Percentiles rank a stretch among this genome's conserved stretches.
phyloP scores from a whole-genome alignment of 2,329 filamentous ascomycete genomes.

The Stachybotrys echinatus region DNA sequence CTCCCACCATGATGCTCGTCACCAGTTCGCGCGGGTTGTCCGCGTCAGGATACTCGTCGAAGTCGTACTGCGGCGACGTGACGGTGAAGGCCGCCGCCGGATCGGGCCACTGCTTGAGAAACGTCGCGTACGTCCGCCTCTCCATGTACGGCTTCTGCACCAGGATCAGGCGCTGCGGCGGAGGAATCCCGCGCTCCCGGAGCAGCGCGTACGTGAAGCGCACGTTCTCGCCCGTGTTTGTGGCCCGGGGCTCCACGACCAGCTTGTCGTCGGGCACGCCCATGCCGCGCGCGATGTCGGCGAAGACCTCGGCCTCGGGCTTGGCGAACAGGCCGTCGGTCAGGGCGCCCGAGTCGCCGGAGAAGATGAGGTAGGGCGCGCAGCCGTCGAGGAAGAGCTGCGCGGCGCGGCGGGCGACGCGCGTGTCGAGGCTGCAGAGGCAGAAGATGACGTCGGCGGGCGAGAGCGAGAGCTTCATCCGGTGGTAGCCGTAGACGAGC shows the following conservation, averaged over 20 bases:
- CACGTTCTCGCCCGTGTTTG: conserved; percentile 43
- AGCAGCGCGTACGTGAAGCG: conserved; percentile 35
- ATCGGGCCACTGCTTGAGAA: conserved; percentile 40
- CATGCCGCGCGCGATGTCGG: conserved; percentile 29
- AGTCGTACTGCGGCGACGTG: conserved; percentile 32
- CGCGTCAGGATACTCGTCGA: conserved; percentile 33
- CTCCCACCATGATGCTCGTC: conserved; percentile 38
- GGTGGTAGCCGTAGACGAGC: conserved; percentile 38
- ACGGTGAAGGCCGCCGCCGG: conserved; percentile 26
- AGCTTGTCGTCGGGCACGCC: conserved; percentile 33
- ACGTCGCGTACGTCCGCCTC: conserved; percentile 38
- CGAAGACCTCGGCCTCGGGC: conserved; percentile 38
- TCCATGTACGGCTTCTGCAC: conserved; percentile 47
- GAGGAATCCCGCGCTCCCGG: conserved; percentile 13
- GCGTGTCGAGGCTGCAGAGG: conserved; percentile 41
- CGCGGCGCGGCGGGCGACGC: conserved; percentile 36
- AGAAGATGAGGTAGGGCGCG: conserved; percentile 36
- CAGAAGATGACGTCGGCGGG: conserved; percentile 38
- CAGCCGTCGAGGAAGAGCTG: conserved; percentile 34
- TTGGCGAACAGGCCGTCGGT: conserved; percentile 30
- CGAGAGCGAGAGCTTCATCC: conserved; percentile 27
- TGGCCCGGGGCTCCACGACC: conserved; percentile 32
- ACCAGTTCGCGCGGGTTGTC: conserved; percentile 36
- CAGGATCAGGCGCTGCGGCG: conserved; percentile 27
- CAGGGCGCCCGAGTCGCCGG: conserved; percentile 34